Evolutionary conservation across 306 rosid species (phyloP).

Genomic region (Vicia sativa): DNA sequence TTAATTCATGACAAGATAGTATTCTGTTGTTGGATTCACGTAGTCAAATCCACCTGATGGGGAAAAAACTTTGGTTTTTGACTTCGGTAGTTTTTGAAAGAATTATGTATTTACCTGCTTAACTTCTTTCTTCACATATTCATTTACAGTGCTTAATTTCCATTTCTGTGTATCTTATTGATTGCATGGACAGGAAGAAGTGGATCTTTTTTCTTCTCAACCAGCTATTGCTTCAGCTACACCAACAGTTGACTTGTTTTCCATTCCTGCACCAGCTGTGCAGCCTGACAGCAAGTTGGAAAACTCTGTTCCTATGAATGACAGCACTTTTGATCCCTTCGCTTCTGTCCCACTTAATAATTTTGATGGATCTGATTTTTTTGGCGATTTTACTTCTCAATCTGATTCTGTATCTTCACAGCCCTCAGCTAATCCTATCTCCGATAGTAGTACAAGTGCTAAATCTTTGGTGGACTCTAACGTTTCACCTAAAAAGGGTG

Average conservation of each 20-base stretch:
- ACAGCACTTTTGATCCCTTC: constrained; percentile 73
- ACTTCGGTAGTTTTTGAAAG: not conserved
- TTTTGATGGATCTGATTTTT: constrained; percentile 79
- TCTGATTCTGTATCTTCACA: constrained; percentile 63
- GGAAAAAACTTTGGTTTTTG: not conserved
- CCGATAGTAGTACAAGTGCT: constrained; percentile 45
- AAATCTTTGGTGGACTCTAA: constrained; percentile 48
- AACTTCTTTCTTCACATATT: constrained; percentile 25
- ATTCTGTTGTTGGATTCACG: not conserved
- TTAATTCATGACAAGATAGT: constrained; percentile 13
- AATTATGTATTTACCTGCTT: constrained; percentile 18
- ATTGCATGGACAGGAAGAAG: constrained; percentile 57
- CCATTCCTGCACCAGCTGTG: constrained; percentile 61
- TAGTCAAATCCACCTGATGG: not conserved
- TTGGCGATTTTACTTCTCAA: constrained; percentile 74
- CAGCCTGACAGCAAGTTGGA: constrained; percentile 64
- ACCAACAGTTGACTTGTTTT: constrained; percentile 73
- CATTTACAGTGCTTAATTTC: constrained; percentile 29
- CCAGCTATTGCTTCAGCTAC: constrained; percentile 61
- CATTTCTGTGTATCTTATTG: constrained; percentile 28
- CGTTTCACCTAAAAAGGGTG: constrained; percentile 59
- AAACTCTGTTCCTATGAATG: constrained; percentile 47
- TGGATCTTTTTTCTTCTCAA: constrained; percentile 79
- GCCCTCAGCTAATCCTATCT: constrained; percentile 53
- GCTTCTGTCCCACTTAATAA: constrained; percentile 83